Percentiles rank a stretch among this genome's conserved stretches.
Conservation (phyloP, 176 grass and related monocot species). For the Bonia amplexicaulis region DNA sequence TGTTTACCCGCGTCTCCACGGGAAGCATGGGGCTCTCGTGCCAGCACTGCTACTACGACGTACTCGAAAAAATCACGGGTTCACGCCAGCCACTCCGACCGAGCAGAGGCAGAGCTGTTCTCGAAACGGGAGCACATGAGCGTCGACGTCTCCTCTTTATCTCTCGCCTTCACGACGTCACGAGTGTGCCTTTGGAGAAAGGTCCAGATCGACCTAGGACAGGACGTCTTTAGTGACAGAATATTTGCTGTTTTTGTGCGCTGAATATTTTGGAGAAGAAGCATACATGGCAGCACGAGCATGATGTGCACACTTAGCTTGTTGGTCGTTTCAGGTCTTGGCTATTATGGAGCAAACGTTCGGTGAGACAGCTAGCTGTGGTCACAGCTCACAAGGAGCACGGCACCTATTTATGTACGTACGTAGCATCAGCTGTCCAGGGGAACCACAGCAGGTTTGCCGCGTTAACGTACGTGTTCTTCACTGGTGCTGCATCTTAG, state of each 20-base stretch:
- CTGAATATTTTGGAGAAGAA: not conserved
- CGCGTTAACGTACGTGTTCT: not conserved
- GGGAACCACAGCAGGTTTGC: slow-evolving; percentile 13
- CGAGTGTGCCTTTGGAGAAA: not conserved
- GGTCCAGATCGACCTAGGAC: not conserved
- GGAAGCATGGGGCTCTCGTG: not conserved
- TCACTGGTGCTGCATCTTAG: not conserved
- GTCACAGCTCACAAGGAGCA: slow-evolving; percentile 1
- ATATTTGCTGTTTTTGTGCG: too few species aligned
- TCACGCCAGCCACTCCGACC: not conserved
- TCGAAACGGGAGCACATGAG: not conserved
- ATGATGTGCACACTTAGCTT: not conserved
- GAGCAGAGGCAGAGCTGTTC: not conserved
- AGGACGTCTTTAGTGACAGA: not conserved
- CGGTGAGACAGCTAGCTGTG: not conserved
- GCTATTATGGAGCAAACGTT: not conserved
- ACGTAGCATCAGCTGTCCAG: not conserved
- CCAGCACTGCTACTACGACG: not conserved
- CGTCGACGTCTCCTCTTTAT: not conserved
- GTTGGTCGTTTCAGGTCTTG: not conserved
- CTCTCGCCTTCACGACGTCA: not conserved
- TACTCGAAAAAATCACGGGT: not conserved
- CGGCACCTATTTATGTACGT: not conserved
- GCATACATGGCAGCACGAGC: not conserved
- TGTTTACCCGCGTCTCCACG: not conserved